phyloP scores from a whole-genome alignment of 2,329 filamentous ascomycete genomes.

The Aspergillus spinulosporus region DNA sequence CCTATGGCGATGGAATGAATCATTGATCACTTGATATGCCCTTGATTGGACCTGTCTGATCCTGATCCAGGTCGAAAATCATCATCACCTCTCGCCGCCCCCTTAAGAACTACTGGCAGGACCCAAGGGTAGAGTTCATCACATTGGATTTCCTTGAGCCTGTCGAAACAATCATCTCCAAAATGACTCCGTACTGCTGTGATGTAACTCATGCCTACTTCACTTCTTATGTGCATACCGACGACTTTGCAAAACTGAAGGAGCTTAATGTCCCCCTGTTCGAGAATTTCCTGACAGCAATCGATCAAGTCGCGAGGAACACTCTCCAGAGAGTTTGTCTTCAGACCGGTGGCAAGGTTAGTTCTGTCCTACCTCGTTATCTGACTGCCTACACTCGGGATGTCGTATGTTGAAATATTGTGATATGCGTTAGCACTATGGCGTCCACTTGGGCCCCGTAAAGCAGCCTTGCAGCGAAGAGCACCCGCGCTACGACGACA shows the following conservation, averaged over 20 bases:
- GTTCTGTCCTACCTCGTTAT: background rate
- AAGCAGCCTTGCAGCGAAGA: conserved; percentile 26
- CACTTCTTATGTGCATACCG: conserved; percentile 33
- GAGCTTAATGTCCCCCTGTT: conserved; percentile 23
- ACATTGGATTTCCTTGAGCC: conserved; percentile 32
- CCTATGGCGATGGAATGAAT: too few species aligned
- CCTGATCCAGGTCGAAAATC: conserved; percentile 18
- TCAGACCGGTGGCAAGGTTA: conserved; percentile 35
- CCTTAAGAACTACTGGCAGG: conserved; percentile 19
- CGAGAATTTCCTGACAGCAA: conserved; percentile 33
- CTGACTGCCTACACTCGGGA: too few species aligned
- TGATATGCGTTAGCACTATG: conserved; percentile 26
- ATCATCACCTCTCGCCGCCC: conserved; percentile 35
- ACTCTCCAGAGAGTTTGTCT: conserved; percentile 29
- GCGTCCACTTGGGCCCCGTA: conserved; percentile 30
- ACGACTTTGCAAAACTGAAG: conserved; percentile 25
- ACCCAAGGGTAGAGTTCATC: conserved; percentile 29
- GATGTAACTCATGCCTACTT: conserved; percentile 39
- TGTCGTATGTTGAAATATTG: too few species aligned
- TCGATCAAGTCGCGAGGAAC: conserved; percentile 26
- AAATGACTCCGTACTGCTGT: conserved; percentile 23
- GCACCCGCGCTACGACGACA: conserved; percentile 23
- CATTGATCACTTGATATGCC: too few species aligned
- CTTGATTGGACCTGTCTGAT: background rate
- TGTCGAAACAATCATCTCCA: conserved; percentile 19